Evolutionary conservation across 352 stramenopile species (phyloP), one percentile per base, ranked within the genome.

Genomic region (Salisapilia sapeloensis): DNA sequence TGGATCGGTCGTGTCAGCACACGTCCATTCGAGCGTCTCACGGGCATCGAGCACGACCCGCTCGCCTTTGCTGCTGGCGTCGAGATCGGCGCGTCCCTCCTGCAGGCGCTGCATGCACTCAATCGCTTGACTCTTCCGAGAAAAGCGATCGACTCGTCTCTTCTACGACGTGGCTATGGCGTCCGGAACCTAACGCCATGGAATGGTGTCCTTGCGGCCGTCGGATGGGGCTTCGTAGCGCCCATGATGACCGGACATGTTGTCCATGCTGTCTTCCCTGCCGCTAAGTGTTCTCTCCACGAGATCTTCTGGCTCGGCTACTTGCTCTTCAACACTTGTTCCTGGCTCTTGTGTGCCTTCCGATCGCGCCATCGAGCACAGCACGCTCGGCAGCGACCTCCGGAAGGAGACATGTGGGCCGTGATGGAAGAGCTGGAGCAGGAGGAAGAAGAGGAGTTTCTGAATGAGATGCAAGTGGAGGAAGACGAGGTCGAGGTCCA

Each of bases 321-420:
- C 35, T 51, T 86, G 29, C 26, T 66, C 8, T 62, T 83, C 31
- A 84, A 91, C 49, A 18, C 83, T 12, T 52, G 56, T 14, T 53
- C 50, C 16, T 91, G 74, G 72, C 42, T 83, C 29, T 42, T 85
- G 6, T 91, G 72, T 46, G 82, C 64, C 29, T 80, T 89, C 36
- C 58, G 45, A 14, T 38, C 56, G 15, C 64, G 56, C 24, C 55
- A 58, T 13, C 56, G 57, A 33, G 60, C 58, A 10, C 50, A 47
- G 18, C 36, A 50, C 8, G 44, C 60, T 17, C 52, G 51, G 22
- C 49, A 58, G 7, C 38, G 48, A 13, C 39, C 14, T 13, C 21
- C 47, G 23, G 29, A 46, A 4, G 30, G 37, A 22, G 33, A 33
- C 2, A 33, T 32, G n/a, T 36, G 25, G 4, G 41, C 46, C 11